phyloP scores from a whole-genome alignment of 169 alveolate species.

The Cryptosporidium parvum region DNA sequence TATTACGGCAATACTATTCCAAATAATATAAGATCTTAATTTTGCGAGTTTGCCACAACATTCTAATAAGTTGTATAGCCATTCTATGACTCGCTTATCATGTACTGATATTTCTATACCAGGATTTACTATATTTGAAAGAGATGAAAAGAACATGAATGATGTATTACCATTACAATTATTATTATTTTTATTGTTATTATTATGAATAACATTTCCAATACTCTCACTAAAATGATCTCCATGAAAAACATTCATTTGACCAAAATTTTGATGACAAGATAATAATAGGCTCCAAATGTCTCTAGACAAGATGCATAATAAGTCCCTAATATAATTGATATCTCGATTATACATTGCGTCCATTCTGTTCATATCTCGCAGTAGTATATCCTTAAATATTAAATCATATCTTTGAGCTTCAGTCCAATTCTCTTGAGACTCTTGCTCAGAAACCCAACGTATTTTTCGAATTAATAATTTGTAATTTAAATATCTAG shows the following conservation, averaged over 20 bases:
- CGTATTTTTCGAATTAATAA: constrained; percentile 57
- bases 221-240: not conserved
- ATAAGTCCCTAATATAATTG: constrained; percentile 43
- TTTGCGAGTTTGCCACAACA: constrained; percentile 69
- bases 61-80: constrained; percentile 68
- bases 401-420: constrained; percentile 73
- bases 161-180: not conserved
- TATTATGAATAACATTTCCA: no score
- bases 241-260: not conserved
- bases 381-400: constrained; percentile 48
- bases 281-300: constrained; percentile 32
- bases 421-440: constrained; percentile 46
- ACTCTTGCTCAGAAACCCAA: constrained; percentile 70
- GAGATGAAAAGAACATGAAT: constrained; percentile 34
- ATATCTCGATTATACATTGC: constrained; percentile 66
- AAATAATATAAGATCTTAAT: constrained; percentile 52
- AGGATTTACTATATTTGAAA: constrained; percentile 24
- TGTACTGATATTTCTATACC: not conserved
- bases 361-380: constrained; percentile 75
- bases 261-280: not conserved
- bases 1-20: constrained; percentile 76
- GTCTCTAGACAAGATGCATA: constrained; percentile 38
- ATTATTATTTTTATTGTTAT: no score
- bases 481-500: constrained; percentile 69
- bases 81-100: constrained; percentile 53